Evolutionary conservation across 352 stramenopile genomes (phyloP), one percentile per base, ranked within the genome.

Genomic region (Aphanomyces stellatus): DNA sequence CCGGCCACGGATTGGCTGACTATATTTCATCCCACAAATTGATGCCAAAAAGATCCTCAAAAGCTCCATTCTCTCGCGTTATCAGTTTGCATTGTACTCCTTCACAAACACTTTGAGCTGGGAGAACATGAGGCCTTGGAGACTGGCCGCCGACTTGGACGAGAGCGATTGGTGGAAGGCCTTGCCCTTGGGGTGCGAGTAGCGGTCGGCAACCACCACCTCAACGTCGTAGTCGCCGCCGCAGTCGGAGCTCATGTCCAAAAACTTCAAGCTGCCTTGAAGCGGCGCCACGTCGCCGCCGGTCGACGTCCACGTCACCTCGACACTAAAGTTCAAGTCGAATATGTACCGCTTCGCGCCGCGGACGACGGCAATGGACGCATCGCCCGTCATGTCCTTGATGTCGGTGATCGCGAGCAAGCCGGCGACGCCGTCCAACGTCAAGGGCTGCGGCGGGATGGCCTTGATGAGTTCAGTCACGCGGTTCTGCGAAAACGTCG

Each of bases 291-390:
- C 49, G 27, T 19, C 27, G 17, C 37, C 65, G 59, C 35, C 71
- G 22, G 72, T 72, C 7, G 68, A 61, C 41, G 76, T 63, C 43
- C 85, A 51, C 25, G 65, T 73, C 51, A 76, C 83, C 24, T 76
- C 72, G 42, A 94, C 55, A 43, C 75, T 76, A 62, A 91, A 91
- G 40, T 73, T 75, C 25, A 92, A 88, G 70, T 92, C 85, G 57
- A 91, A 94, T 62, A 94, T 92, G 34, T 63, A 69, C 61, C 91
- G 82, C 74, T 98, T 98, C 53, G 94, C 93, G 51, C 91, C 94
- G 62, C 90, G 87, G 55, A 96, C 82, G 48, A 98, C 80, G 4
- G 89, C 91, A 51, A 98, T 96, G 7, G 87, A 97, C 17, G 90
- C 94, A 66, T 98, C 91, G n/a, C 94, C 94, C 5, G 78, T 78